Conservation (phyloP, 2,329 filamentous ascomycete species). For the Plectosphaerella cucumerina region DNA sequence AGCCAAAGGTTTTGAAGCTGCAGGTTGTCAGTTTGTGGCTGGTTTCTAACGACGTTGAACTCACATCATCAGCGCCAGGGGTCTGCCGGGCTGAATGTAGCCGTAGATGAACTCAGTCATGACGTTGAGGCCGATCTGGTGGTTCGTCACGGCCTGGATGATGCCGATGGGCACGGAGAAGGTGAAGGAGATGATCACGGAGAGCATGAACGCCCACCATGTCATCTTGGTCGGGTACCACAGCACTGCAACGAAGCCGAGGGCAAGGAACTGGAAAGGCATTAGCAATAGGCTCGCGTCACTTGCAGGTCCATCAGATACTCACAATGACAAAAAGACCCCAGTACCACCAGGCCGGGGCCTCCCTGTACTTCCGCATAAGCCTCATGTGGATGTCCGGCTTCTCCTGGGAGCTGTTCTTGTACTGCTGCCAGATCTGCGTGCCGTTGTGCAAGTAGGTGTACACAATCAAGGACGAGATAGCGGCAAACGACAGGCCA, state of each 20-base stretch:
- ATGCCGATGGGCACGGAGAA: slow-evolving; percentile 67
- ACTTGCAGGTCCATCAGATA: slow-evolving; percentile 3
- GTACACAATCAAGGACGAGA: slow-evolving; percentile 65
- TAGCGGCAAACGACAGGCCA: slow-evolving; percentile 68
- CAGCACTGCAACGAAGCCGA: slow-evolving; percentile 52
- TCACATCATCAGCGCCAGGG: slow-evolving; percentile 69
- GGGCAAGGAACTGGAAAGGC: slow-evolving; percentile 43
- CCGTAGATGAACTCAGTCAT: slow-evolving; percentile 71
- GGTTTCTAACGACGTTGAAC: slow-evolving; percentile 12
- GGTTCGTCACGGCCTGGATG: slow-evolving; percentile 66
- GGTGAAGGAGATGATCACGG: slow-evolving; percentile 58
- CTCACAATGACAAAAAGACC: slow-evolving; percentile 50
- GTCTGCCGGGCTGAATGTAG: slow-evolving; percentile 69
- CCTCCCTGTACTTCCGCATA: slow-evolving; percentile 60
- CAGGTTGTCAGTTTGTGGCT: slow-evolving; percentile 12
- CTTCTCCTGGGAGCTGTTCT: slow-evolving; percentile 53
- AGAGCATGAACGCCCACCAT: slow-evolving; percentile 70
- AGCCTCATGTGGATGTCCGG: slow-evolving; percentile 62
- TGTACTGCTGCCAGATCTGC: slow-evolving; percentile 61
- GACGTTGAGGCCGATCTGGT: slow-evolving; percentile 69
- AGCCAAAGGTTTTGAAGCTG: slow-evolving; percentile 61
- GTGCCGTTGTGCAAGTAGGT: slow-evolving; percentile 63
- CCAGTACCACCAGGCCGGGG: slow-evolving; percentile 62
- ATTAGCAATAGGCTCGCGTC: neutral
- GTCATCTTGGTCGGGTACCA: slow-evolving; percentile 63